Evolutionary conservation across 2,329 filamentous ascomycete species (phyloP).

Genomic region (Apiospora kogelbergensis): DNA sequence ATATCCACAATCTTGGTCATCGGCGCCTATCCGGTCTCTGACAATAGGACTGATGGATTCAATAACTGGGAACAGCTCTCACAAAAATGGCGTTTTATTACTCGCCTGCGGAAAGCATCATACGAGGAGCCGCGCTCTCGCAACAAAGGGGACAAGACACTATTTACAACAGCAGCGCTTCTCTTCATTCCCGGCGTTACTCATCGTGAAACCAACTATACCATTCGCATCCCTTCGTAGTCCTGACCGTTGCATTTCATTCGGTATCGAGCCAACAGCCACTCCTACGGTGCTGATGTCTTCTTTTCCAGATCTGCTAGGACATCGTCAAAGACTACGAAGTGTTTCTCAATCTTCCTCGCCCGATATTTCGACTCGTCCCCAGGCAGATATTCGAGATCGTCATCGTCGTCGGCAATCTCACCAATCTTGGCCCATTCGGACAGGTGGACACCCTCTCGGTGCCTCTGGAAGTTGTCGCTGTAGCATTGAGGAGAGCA

Average conservation of each 20-base stretch:
- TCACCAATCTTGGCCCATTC: conserved; percentile 25
- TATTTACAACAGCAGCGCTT: not conserved
- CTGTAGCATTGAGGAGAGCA: conserved; percentile 44
- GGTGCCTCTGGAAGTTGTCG: conserved; percentile 40
- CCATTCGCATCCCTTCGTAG: not conserved
- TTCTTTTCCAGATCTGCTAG: conserved; percentile 14
- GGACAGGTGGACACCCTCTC: conserved; percentile 34
- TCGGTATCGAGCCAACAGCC: not conserved
- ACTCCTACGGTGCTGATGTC: not conserved
- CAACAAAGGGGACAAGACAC: not conserved
- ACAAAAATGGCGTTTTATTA: no score
- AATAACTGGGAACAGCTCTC: no score
- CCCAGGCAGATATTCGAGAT: conserved; percentile 24
- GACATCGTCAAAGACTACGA: conserved; percentile 26
- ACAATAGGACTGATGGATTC: no score
- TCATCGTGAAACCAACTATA: not conserved
- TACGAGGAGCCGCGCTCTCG: no score
- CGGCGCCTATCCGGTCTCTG: no score
- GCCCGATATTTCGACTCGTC: conserved; percentile 26
- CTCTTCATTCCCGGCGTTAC: not conserved
- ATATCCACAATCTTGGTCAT: no score
- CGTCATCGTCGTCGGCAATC: conserved; percentile 25
- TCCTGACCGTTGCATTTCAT: not conserved
- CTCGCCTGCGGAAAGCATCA: no score
- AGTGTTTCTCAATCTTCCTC: conserved; percentile 27